Base-by-base conservation (phyloP, 257 asterid genomes). In the Perilla frutescens region DNA sequence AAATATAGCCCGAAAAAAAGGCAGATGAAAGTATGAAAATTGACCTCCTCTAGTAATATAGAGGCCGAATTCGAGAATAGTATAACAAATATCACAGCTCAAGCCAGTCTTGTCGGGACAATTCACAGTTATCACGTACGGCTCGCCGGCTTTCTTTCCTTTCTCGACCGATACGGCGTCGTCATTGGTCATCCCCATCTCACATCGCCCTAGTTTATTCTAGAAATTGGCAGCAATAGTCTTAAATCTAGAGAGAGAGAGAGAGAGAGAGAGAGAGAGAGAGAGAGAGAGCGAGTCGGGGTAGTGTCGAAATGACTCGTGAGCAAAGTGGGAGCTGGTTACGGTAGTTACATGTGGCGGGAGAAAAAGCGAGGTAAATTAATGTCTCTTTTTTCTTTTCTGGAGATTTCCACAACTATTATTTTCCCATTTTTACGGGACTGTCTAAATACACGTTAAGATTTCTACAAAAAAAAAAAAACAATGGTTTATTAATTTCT, bases 61-160 rank as follows among this genome's bases (percentile, higher is more conserved):
- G 74, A 91, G 96, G 4, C 88, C 89, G 76, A 88, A 91, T 73
- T 89, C 89, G 68, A 88, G 91, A 74, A 87, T 80, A 41, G 79
- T 70, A 62, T 87, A 78, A 67, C 89, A 91, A 67, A 88, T 84
- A 76, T 92, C 98, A 77, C 94, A 92, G 66, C 82, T 87, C 50
- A 92, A 86, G 5, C 94, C 94, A 34, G 89, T 81, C 73, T 84
- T 83, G 29, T 87, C 96, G 0, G 89, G 91, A 47, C 96, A 90
- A 71, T 81, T 81, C 47, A 81, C 85, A 32, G 96, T 90, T 7
- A 92, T 73, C 3, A 87, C 79, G 83, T 86, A 76, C 1, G 96
- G 94, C 1, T 90, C 98, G 2, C 86, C 90, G 63, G 82, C 47
- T 50, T 60, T 81, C 75, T 87, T 84, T 79, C 92, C 96, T 71